These are phyloP conservation scores for Ophiognomonia clavigignenti-juglandacearum DNA, from an alignment of 2,329 filamentous ascomycete species.

Conservation along the genomic window DNA sequence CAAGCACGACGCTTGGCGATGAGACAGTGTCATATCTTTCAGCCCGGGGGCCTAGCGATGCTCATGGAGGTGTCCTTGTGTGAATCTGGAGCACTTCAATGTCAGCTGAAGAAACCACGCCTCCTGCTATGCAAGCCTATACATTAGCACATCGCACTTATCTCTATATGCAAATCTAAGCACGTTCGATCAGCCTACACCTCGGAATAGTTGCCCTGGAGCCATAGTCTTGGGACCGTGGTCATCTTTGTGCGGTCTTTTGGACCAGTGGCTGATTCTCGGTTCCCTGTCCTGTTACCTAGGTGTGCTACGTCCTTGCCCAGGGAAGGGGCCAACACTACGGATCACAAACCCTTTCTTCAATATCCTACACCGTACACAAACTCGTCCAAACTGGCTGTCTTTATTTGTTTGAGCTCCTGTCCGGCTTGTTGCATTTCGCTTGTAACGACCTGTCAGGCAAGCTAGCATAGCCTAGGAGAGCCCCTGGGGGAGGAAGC, in stretches of 20 bases:
- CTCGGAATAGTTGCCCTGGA: no score
- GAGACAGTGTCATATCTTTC: background rate
- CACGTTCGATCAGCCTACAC: no score
- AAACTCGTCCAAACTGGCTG: background rate
- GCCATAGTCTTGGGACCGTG: no score
- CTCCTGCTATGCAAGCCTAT: no score
- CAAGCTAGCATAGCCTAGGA: background rate
- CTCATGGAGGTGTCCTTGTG: background rate
- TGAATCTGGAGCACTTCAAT: background rate
- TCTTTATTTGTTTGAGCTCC: background rate
- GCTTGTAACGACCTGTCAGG: background rate
- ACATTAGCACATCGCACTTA: no score
- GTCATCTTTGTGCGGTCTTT: no score
- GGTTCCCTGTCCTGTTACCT: no score
- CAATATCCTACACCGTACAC: background rate
- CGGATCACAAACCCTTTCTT: no score
- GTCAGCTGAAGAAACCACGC: background rate
- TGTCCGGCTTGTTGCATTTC: conserved; percentile 1
- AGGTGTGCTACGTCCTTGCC: no score
- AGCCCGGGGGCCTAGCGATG: background rate
- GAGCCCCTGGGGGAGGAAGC: background rate
- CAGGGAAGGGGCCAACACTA: no score
- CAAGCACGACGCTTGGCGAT: conserved; percentile 1
- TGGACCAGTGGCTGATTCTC: no score
- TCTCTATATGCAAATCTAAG: no score